Evolutionary conservation across 2,329 filamentous ascomycete genomes (phyloP), one percentile per base, ranked within the genome.

Genomic region (Grosmannia huntii): DNA sequence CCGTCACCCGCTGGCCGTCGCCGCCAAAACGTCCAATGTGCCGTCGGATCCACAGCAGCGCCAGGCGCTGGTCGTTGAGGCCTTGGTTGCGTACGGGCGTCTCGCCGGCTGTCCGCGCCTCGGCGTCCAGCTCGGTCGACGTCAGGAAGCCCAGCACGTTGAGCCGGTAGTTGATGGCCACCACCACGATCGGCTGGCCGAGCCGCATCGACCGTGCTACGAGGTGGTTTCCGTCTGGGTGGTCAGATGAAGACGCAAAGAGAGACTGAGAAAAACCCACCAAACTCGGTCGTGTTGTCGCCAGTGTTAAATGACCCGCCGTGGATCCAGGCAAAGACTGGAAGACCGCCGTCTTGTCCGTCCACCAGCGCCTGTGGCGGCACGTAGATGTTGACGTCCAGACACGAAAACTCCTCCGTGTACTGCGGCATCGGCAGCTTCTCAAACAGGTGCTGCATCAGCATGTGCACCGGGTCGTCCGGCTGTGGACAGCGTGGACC

Each of bases 21-120:
- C 81, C 80, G 0, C 81, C 79, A 56, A 84, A 83, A 2, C 70
- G 64, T 1, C 66, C 62, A 55, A 83, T 79, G 60, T 83, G 66
- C 12, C 69, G 70, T 55, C 80, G 74, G 0, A 83, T 75, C 72
- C 81, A 83, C 61, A 75, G 66, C 2, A 84, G 65, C 2, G 76
- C 74, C 4, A 75, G 73, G 16, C 73, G 70, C 62, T 81, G 78
- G 59, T 83, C 80, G 5, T 77, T 68, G 0, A 82, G 66, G 0
- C 80, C 80, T 1, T 76, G 75, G 60, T 84, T 83, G 11, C 79
- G 59, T 23, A 74, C 58, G 0, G 59, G 57, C 48, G 53, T 58
- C 14, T 58, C 57, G 31, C 60, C 60, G 25, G 33, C 36, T 1
- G 28, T 38, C 4, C 5, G 19, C 3, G 57, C 56, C 21, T 61